Percentiles rank a stretch among this genome's conserved stretches.
These are phyloP conservation scores for Solanum bukasovii DNA, from an alignment of 257 asterid species.

Conservation along the genomic window DNA sequence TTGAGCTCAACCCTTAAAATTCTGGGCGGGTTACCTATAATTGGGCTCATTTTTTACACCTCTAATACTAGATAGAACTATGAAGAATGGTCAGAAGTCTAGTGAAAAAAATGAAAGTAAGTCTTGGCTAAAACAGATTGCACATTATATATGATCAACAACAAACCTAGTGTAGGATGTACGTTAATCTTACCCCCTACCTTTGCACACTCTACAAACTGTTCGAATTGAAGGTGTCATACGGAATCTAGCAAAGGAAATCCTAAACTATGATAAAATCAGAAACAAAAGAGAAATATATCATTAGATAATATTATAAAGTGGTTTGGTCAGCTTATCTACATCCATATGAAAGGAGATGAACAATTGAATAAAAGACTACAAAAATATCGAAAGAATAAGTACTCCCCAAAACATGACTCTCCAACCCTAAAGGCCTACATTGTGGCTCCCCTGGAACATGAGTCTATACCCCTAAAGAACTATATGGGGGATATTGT, in stretches of 20 bases:
- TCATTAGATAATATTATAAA: background rate
- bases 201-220: background rate
- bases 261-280: background rate
- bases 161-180: background rate
- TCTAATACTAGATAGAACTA: background rate
- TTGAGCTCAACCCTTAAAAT: background rate
- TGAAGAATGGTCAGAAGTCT: background rate
- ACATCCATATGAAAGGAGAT: background rate
- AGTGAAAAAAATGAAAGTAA: background rate
- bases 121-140: background rate
- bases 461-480: background rate
- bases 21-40: background rate
- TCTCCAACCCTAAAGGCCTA: background rate
- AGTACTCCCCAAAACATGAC: background rate
- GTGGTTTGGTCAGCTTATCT: background rate
- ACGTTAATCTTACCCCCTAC: background rate
- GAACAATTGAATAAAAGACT: background rate
- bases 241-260: background rate
- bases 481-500: background rate
- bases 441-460: background rate
- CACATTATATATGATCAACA: background rate
- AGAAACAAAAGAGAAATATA: background rate
- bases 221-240: background rate
- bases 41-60: background rate
- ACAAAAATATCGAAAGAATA: background rate